Percentiles rank a stretch among this genome's conserved stretches.
Evolutionary conservation across 1,139 yeast species (phyloP).

Genomic region (Saccharomyces hybrid): DNA sequence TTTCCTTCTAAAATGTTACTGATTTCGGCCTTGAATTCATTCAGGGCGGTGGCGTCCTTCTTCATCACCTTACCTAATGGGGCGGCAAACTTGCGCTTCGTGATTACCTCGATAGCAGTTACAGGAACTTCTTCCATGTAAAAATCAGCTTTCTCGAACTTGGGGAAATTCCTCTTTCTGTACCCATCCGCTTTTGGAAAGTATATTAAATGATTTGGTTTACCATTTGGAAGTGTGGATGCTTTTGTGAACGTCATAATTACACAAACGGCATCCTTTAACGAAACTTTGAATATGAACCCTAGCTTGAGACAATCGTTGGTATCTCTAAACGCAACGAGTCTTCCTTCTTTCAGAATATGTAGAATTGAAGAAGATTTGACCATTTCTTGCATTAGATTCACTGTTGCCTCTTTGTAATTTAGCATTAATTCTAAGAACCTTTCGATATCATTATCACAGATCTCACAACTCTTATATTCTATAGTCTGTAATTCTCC

Average conservation of each 20-base stretch:
- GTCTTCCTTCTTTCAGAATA: constrained; percentile 49
- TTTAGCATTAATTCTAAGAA: constrained; percentile 41
- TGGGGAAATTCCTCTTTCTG: constrained; percentile 28
- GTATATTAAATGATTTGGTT: constrained; percentile 44
- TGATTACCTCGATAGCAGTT: constrained; percentile 43
- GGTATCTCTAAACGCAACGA: constrained; percentile 51
- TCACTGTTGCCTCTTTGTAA: constrained; percentile 39
- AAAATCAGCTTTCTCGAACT: constrained; percentile 33
- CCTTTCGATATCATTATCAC: constrained; percentile 37
- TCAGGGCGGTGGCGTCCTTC: constrained; percentile 38
- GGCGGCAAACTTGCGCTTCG: constrained; percentile 40
- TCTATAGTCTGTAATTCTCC: constrained; percentile 39
- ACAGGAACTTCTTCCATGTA: constrained; percentile 41
- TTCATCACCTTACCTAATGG: constrained; percentile 40
- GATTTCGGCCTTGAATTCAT: constrained; percentile 40
- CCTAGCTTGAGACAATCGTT: constrained; percentile 44
- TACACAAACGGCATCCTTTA: constrained; percentile 32
- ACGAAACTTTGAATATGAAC: constrained; percentile 41
- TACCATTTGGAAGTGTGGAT: constrained; percentile 22
- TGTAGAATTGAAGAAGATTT: constrained; percentile 42
- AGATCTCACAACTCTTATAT: constrained; percentile 36
- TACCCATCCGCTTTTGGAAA: constrained; percentile 37
- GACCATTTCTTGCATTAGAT: constrained; percentile 43
- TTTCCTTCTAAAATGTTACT: constrained; percentile 34
- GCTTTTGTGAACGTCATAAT: constrained; percentile 28